Evolutionary conservation across 192 early-diverging fungal genomes (phyloP), one percentile per base, ranked within the genome.

Genomic region (Coemansia sp.): DNA sequence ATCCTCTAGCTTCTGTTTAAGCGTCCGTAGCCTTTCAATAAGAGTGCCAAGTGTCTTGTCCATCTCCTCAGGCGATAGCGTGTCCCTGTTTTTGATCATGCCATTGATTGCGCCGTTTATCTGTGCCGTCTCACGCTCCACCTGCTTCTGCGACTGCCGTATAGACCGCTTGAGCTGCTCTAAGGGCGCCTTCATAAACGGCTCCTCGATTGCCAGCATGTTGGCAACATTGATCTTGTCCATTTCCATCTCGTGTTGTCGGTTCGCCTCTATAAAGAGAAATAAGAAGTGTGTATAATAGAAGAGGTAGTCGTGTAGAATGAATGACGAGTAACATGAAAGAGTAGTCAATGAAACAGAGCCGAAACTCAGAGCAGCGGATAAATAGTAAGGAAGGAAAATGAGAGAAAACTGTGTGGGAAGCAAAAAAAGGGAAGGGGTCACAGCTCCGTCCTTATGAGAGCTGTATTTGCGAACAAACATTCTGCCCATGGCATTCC

Each of bases 161-260:
- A 86, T 84, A 19, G 89, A 74, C 53, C 88, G 86, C 62, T 88
- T 90, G 29, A 95, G 81, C 69, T 94, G 94, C 74, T 95, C 92
- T 28, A 89, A 73, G 7, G 94, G 92, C n/a, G 91, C 91, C 87
- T 94, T 95, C 48, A 99, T 83, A 57, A 99, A 90, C 1, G 95
- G 88, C 72, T 96, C 91, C 79, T 99, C 97, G 33, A 99, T 85
- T 31, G 84, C 88, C 50, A 99, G 81, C 62, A 96, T 83, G n/a
- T 90, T 86, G 44, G 91, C 88, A 58, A 83, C 82, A 53, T 87
- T 88, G 59, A 89, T 70, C 66, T 84, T 87, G 68, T 89, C 87
- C 87, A 89, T 90, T 34, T 28, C 50, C 44, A 47, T 47, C 44
- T 23, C 11, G 44, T 23, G 6, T 47, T 25, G 19, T 23, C 19